These are phyloP conservation scores for Russula lepida DNA, from an alignment of 768 basidiomycete genomes.

Conservation along the genomic window DNA sequence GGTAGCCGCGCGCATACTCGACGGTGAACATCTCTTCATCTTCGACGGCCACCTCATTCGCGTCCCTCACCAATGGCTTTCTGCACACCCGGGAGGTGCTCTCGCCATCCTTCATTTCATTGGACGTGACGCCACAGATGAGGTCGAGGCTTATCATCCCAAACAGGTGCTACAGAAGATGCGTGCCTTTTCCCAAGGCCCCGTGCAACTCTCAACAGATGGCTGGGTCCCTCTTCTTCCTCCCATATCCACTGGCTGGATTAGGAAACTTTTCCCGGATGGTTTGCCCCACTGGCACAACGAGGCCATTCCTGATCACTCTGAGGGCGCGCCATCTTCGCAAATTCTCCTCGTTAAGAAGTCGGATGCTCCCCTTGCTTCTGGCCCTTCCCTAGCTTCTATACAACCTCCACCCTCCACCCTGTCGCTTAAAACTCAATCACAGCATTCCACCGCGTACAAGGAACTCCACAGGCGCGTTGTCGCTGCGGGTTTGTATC, in stretches of 20 bases:
- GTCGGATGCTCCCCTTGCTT: conserved; percentile 25
- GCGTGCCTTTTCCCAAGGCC: conserved; percentile 58
- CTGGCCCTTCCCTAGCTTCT: conserved; percentile 35
- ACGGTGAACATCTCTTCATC: conserved; percentile 69
- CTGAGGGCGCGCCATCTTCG: conserved; percentile 29
- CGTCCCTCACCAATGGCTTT: conserved; percentile 70
- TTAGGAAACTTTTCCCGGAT: conserved; percentile 42
- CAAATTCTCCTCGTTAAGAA: conserved; percentile 58
- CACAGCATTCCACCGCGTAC: conserved; percentile 69
- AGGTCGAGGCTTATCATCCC: conserved; percentile 87
- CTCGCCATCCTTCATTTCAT: conserved; percentile 91
- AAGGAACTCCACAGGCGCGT: conserved; percentile 69
- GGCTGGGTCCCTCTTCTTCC: conserved; percentile 75
- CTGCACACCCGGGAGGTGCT: conserved; percentile 80
- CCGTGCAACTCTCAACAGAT: conserved; percentile 44
- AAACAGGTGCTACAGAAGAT: conserved; percentile 49
- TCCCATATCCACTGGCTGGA: conserved; percentile 81
- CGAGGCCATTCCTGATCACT: conserved; percentile 17
- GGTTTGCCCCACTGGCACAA: conserved; percentile 25
- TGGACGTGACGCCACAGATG: conserved; percentile 90
- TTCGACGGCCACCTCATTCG: conserved; percentile 55
- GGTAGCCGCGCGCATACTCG: conserved; percentile 62
- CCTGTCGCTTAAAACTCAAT: conserved; percentile 50
- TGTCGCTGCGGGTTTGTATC: conserved; percentile 73
- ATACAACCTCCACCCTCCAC: conserved; percentile 46